These are phyloP conservation scores for Sphagnum tenellum DNA, from an alignment of 225 moss, liverwort and hornwort species.

Conservation along the genomic window DNA sequence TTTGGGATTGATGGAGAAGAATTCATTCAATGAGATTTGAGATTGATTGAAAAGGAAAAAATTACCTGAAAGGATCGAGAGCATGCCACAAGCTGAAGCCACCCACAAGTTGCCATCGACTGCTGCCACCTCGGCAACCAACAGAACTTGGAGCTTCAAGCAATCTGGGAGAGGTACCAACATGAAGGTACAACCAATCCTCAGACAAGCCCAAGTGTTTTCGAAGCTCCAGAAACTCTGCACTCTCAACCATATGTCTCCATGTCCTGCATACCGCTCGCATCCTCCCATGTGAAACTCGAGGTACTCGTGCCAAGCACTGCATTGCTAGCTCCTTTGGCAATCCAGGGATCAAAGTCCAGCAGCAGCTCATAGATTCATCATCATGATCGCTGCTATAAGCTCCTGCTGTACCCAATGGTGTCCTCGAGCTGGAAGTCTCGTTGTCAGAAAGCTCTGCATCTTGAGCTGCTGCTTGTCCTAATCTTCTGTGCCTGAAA, in stretches of 20 bases:
- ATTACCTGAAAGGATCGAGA: constrained; percentile 26
- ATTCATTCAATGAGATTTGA: not conserved
- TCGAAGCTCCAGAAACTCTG: constrained; percentile 29
- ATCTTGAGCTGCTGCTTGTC: too few relatives aligned
- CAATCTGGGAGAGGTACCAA: constrained; percentile 30
- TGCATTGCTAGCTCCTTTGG: constrained; percentile 35
- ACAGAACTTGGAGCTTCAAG: constrained; percentile 12
- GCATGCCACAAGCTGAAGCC: constrained; percentile 48
- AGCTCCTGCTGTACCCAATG: too few relatives aligned
- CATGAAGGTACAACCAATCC: constrained; percentile 52
- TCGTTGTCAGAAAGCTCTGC: too few relatives aligned
- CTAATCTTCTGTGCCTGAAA: too few relatives aligned
- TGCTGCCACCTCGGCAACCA: constrained; percentile 8
- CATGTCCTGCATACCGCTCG: constrained; percentile 34
- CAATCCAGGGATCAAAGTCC: constrained; percentile 37
- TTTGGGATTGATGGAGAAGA: not conserved
- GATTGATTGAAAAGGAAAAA: too few relatives aligned
- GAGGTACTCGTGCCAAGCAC: constrained; percentile 35
- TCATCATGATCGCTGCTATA: too few relatives aligned
- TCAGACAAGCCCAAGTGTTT: constrained; percentile 24
- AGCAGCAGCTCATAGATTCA: not conserved
- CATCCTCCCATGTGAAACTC: constrained; percentile 22
- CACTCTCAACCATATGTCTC: constrained; percentile 27
- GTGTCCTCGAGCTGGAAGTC: too few relatives aligned
- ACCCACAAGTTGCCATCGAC: constrained; percentile 30